phyloP scores from a whole-genome alignment of 1,284 basidiomycete species.

The Pascua sp. region DNA sequence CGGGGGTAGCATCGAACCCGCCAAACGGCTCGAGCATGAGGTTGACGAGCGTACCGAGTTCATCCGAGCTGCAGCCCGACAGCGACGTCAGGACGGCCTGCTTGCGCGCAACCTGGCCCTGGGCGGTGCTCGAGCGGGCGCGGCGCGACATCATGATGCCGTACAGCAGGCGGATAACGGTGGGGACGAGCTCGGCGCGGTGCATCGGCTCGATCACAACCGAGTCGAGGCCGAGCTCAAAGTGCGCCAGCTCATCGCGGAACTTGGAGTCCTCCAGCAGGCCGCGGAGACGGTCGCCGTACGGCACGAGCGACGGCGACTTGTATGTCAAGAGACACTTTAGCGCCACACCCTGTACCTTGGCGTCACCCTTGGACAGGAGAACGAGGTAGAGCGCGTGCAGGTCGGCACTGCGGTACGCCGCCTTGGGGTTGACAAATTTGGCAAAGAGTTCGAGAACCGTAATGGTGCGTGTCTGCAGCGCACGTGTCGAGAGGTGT shows the following conservation, averaged over 20 bases:
- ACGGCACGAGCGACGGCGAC: slow-evolving; percentile 61
- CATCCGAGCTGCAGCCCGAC: slow-evolving; percentile 66
- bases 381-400: slow-evolving; percentile 66
- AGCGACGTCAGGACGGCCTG: slow-evolving; percentile 73
- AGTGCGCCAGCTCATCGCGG: slow-evolving; percentile 76
- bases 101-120: slow-evolving; percentile 67
- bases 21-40: slow-evolving; percentile 83
- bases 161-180: slow-evolving; percentile 75
- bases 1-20: slow-evolving; percentile 3
- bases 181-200: slow-evolving; percentile 67
- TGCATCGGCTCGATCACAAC: slow-evolving; percentile 61
- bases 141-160: slow-evolving; percentile 83
- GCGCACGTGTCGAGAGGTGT: slow-evolving; percentile 44
- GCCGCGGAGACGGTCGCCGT: slow-evolving; percentile 64
- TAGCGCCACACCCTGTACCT: slow-evolving; percentile 73
- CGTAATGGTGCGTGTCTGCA: slow-evolving; percentile 56
- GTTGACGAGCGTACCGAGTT: slow-evolving; percentile 74
- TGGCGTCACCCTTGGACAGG: slow-evolving; percentile 80
- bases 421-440: slow-evolving; percentile 84
- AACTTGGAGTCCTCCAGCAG: slow-evolving; percentile 83
- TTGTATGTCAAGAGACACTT: slow-evolving; percentile 83
- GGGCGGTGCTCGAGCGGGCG: slow-evolving; percentile 58
- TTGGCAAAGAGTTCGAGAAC: slow-evolving; percentile 87
- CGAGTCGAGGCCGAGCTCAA: slow-evolving; percentile 58
- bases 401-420: slow-evolving; percentile 67